Percentiles rank a stretch among this genome's conserved stretches.
phyloP scores from a whole-genome alignment of 768 basidiomycete species.

The Ramaria sp. region DNA sequence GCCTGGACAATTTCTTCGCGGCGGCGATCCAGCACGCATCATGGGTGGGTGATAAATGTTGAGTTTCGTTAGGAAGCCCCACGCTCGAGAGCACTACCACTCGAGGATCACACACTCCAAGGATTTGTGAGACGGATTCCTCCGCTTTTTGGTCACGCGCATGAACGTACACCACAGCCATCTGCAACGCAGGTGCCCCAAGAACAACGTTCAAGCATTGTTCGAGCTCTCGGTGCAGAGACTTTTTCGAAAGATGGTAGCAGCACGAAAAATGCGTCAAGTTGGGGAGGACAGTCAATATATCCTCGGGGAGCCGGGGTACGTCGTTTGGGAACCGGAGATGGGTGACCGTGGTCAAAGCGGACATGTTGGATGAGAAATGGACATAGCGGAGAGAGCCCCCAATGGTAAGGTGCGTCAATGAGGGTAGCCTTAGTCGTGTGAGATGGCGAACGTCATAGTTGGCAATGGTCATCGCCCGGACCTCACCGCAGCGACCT shows the following conservation, averaged over 20 bases:
- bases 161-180: neutral
- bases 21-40: neutral
- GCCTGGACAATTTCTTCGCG: neutral
- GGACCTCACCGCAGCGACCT: neutral
- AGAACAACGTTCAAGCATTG: neutral
- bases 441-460: slow-evolving; percentile 3
- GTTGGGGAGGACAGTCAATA: neutral
- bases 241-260: neutral
- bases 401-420: neutral
- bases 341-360: neutral
- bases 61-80: neutral
- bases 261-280: slow-evolving; percentile 6
- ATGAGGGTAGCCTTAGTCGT: neutral
- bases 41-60: neutral
- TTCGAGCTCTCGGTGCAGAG: neutral
- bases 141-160: neutral
- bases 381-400: slow-evolving; percentile 3
- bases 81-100: neutral
- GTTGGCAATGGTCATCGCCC: slow-evolving; percentile 1
- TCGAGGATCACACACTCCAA: neutral
- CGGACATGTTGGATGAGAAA: neutral
- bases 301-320: neutral
- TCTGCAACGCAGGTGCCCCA: neutral
- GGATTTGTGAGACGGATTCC: neutral
- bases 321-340: slow-evolving; percentile 5